Evolutionary conservation across 2,329 filamentous ascomycete genomes (phyloP).

Genomic region (Stachybotrys chartarum): DNA sequence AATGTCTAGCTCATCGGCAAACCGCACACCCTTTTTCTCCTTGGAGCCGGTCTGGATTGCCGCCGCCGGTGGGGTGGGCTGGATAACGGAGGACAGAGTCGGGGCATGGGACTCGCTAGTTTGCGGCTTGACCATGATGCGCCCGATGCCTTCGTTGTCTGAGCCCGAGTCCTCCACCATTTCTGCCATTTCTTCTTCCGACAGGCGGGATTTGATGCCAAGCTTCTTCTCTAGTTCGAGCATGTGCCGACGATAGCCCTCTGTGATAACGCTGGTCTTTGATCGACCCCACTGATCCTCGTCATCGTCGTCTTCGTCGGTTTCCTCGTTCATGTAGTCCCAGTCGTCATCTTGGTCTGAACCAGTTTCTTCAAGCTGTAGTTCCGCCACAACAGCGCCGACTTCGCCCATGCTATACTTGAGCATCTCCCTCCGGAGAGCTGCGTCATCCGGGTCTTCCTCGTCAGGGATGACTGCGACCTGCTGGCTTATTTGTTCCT

Average conservation of each 20-base stretch:
- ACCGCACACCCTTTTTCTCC: conserved; percentile 69
- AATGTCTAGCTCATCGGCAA: conserved; percentile 68
- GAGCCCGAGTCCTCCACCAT: conserved; percentile 21
- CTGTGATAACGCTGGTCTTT: conserved; percentile 57
- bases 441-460: conserved; percentile 75
- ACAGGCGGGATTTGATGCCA: conserved; percentile 45
- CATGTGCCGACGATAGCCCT: conserved; percentile 78
- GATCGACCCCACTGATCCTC: conserved; percentile 63
- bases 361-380: conserved; percentile 69
- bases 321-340: conserved; percentile 44
- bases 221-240: conserved; percentile 74
- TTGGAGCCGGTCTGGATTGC: conserved; percentile 19
- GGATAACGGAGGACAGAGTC: conserved; percentile 4
- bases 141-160: conserved; percentile 48
- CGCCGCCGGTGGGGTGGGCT: conserved; percentile 21
- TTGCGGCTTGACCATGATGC: conserved; percentile 39
- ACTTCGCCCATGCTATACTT: conserved; percentile 85
- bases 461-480: conserved; percentile 57
- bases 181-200: conserved; percentile 40
- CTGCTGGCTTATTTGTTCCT: conserved; percentile 38
- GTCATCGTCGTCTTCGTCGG: conserved; percentile 44
- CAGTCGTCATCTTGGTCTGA: conserved; percentile 49
- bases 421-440: conserved; percentile 79
- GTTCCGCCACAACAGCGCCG: conserved; percentile 84
- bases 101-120: conserved; percentile 10